Base-by-base conservation (phyloP, 805 yeast species). In the Ogataea wickerhamii region DNA sequence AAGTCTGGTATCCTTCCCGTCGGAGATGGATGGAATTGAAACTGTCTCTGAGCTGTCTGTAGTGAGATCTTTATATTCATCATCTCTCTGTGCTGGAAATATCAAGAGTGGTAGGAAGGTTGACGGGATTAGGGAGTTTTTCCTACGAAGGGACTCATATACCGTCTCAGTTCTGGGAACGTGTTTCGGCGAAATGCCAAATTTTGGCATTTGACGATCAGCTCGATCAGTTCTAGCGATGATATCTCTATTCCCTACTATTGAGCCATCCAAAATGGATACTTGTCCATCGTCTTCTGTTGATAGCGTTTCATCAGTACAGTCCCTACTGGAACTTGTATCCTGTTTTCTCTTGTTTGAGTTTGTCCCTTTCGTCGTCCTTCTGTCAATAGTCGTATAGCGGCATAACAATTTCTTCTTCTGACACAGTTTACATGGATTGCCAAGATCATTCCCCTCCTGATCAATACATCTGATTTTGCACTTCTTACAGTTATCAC, bases 401-500 rank as follows among this genome's bases (percentile, higher is more conserved):
- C 32, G 49, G 33, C 60, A 68, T 44, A 46, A 52, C 35, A 50
- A 66, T 49, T 26, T 37, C 36, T 37, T 54, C 44, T 44, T 51
- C 43, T 45, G 35, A 33, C 51, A 47, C 16, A 39, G 32, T 11
- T 35, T 26, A 20, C 51, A 47, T 6, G 45, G 42, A 13, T 24
- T 36, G 26, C 48, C 45, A 10, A 40, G 36, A 32, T 46, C 32
- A 28, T 44, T 46, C 5, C 47, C 47, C 32, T 40, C 32, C 37
- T 26, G 28, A 44, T 56, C 41, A 12, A 38, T 36, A 33, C 51
- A 47, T 34, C 49, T 54, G 11, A 46, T 43, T 43, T 71, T 71
- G 27, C 74, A 49, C 34, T 59, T 62, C 53, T 68, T 69, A 55
- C 76, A 71, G 36, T 55, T 54, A 44, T 71, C 74, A 44, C 76